These are phyloP conservation scores for Cercophora newfieldiana DNA, from an alignment of 495 filamentous ascomycete species.

Conservation along the genomic window DNA sequence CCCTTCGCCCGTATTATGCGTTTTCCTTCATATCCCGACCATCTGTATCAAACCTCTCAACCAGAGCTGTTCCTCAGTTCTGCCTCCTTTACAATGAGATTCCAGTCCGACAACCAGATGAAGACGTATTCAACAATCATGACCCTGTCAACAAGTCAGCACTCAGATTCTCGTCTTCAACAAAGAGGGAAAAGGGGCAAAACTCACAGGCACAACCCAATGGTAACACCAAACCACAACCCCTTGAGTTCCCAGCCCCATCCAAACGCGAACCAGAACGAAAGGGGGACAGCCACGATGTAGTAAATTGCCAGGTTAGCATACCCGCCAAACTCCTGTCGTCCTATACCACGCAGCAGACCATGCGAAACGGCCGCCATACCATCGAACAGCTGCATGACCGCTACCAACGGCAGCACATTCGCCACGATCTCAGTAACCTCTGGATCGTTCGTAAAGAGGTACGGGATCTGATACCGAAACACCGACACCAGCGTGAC, in stretches of 20 bases:
- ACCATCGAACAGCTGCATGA: constrained; percentile 87
- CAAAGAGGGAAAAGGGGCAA: not conserved
- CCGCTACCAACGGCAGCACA: constrained; percentile 74
- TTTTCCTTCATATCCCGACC: not conserved
- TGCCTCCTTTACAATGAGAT: constrained; percentile 73
- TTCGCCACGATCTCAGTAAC: constrained; percentile 73
- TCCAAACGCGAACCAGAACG: constrained; percentile 71
- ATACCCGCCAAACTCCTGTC: constrained; percentile 86
- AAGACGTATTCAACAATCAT: constrained; percentile 65
- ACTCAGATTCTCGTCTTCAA: not conserved
- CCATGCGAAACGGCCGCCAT: constrained; percentile 78
- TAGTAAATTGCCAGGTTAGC: constrained; percentile 86
- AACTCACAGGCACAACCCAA: constrained; percentile 61
- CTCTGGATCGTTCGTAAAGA: constrained; percentile 79
- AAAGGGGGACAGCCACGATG: constrained; percentile 78
- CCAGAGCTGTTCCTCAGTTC: constrained; percentile 58
- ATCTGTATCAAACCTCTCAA: not conserved
- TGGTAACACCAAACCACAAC: constrained; percentile 78
- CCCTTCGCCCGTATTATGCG: not conserved
- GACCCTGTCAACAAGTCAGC: constrained; percentile 46
- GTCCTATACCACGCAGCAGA: constrained; percentile 77
- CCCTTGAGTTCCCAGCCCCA: constrained; percentile 72
- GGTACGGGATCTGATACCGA: constrained; percentile 66
- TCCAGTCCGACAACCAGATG: constrained; percentile 66
- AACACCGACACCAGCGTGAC: constrained; percentile 62